Conservation (phyloP, 2,329 filamentous ascomycete species). For the Incumbomyces lentus region DNA sequence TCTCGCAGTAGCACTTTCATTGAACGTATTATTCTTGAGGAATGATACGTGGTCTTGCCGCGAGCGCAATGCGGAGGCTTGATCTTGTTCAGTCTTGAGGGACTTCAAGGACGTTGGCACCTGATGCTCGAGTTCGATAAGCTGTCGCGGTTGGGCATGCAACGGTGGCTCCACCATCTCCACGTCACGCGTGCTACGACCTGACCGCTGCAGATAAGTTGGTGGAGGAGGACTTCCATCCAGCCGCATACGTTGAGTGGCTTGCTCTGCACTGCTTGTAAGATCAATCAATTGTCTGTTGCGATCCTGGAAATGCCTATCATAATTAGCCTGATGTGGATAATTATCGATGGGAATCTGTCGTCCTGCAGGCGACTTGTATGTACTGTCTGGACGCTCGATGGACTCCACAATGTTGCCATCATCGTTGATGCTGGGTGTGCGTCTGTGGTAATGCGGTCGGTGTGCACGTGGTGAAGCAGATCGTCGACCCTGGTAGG, state of each 20-base stretch:
- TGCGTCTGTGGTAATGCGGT: conserved; percentile 5
- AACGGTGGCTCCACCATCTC: background rate
- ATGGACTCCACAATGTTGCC: conserved; percentile 16
- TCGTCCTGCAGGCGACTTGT: conserved; percentile 10
- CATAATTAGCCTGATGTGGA: background rate
- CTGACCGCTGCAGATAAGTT: background rate
- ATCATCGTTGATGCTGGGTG: conserved; percentile 12
- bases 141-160: background rate
- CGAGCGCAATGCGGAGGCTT: background rate
- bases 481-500: conserved; percentile 11
- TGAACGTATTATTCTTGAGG: background rate
- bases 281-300: conserved; percentile 1
- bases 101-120: background rate
- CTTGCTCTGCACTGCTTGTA: conserved; percentile 2
- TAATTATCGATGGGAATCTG: conserved; percentile 10
- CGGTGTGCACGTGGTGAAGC: conserved; percentile 11
- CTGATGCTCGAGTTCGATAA: background rate
- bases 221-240: background rate
- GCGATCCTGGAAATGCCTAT: background rate
- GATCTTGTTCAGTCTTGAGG: background rate
- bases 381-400: conserved; percentile 16
- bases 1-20: background rate
- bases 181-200: background rate
- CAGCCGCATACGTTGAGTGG: background rate
- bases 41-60: background rate